phyloP scores from a whole-genome alignment of 139 green algal genomes.

The Asterochloris sp. region DNA sequence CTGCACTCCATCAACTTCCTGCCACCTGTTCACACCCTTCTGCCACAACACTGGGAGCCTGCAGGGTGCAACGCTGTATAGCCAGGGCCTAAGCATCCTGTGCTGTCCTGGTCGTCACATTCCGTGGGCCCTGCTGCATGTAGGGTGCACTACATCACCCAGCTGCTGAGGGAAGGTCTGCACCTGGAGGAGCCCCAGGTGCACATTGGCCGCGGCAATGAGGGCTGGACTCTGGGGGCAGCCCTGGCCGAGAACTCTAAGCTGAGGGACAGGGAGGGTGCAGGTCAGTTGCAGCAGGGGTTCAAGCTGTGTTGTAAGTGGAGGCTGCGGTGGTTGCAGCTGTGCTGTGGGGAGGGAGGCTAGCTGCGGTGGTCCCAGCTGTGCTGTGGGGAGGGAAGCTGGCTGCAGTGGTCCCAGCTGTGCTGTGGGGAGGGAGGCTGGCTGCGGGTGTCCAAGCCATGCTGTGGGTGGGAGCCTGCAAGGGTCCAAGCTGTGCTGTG shows the following conservation, averaged over 20 bases:
- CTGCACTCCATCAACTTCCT: neutral
- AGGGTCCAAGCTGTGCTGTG: too few relatives aligned
- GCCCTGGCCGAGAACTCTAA: constrained; percentile 61
- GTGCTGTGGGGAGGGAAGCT: too few relatives aligned
- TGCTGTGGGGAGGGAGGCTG: too few relatives aligned
- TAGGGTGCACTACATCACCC: constrained; percentile 60
- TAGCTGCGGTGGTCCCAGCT: too few relatives aligned
- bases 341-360: too few relatives aligned
- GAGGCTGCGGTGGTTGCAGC: too few relatives aligned
- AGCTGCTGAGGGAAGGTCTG: constrained; percentile 65
- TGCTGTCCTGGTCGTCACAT: neutral
- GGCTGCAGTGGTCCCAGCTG: too few relatives aligned
- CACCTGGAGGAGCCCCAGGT: constrained; percentile 38
- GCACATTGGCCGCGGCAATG: constrained; percentile 35
- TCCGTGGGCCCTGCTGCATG: neutral
- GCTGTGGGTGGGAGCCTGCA: too few relatives aligned
- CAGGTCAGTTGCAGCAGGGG: too few relatives aligned
- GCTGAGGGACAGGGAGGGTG: too few relatives aligned
- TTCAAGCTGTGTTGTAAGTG: too few relatives aligned
- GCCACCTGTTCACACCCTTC: neutral
- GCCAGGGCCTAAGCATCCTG: neutral
- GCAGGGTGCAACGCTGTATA: neutral
- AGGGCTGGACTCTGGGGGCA: constrained; percentile 74
- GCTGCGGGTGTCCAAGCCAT: too few relatives aligned
- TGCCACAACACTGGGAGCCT: neutral